A percentile compares a stretch with the other conserved stretches of the same genome.
phyloP scores from a whole-genome alignment of 805 yeast species.

The Priceomyces melissophilus region DNA sequence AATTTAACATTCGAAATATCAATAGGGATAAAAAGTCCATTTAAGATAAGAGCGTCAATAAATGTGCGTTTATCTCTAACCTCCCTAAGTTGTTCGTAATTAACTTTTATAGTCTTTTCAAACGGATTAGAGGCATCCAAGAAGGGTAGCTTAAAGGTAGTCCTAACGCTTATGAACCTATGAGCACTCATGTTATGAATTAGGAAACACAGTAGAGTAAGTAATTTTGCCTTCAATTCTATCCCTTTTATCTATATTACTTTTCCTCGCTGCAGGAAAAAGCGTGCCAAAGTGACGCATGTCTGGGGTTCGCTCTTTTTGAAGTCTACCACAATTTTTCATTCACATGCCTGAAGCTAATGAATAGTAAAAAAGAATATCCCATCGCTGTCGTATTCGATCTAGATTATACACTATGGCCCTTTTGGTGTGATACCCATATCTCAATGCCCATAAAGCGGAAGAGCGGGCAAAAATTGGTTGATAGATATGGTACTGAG shows the following conservation, averaged over 20 bases:
- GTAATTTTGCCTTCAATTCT: no score
- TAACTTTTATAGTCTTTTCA: slow-evolving; percentile 12
- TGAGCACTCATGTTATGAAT: slow-evolving; percentile 6
- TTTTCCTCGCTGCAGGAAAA: no score
- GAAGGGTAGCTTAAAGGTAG: slow-evolving; percentile 7
- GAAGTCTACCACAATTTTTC: no score
- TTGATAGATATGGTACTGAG: slow-evolving; percentile 53
- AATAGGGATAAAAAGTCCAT: slow-evolving; percentile 5
- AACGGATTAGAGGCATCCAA: slow-evolving; percentile 2
- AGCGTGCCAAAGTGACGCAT: no score
- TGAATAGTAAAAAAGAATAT: slow-evolving; percentile 12
- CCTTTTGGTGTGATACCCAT: slow-evolving; percentile 81
- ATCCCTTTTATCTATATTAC: no score
- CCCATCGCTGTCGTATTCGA: slow-evolving; percentile 63
- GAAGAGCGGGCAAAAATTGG: slow-evolving; percentile 31
- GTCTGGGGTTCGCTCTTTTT: no score
- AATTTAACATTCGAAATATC: slow-evolving; percentile 10
- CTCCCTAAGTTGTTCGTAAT: slow-evolving; percentile 9
- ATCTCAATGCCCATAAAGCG: slow-evolving; percentile 51
- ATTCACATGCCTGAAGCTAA: background rate
- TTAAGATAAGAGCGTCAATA: slow-evolving; percentile 5
- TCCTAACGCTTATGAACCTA: slow-evolving; percentile 10
- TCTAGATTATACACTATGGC: slow-evolving; percentile 77
- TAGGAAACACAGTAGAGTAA: background rate
- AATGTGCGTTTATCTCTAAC: slow-evolving; percentile 12